These are phyloP conservation scores for Cymodocea nodosa DNA, from an alignment of 116 monocot genomes.

Conservation along the genomic window DNA sequence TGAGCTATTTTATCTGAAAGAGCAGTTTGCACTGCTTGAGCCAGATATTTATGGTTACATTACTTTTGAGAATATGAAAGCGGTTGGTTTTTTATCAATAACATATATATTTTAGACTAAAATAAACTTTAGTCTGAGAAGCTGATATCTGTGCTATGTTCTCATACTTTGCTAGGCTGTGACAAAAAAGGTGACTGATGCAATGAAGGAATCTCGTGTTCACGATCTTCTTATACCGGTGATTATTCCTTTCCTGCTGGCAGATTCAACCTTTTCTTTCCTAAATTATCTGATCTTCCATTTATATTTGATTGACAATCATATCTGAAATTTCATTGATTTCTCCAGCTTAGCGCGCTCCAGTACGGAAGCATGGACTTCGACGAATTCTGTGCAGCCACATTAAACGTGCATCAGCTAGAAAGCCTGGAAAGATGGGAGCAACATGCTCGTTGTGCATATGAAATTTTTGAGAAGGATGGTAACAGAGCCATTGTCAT, in stretches of 20 bases:
- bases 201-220: conserved; percentile 83
- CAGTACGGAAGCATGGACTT: conserved; percentile 59
- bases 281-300: background rate
- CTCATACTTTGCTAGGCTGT: conserved; percentile 33
- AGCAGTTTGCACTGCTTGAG: conserved; percentile 69
- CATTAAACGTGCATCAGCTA: conserved; percentile 54
- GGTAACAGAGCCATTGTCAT: conserved; percentile 68
- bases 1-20: conserved; percentile 71
- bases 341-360: conserved; percentile 46
- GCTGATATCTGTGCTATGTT: background rate
- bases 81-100: conserved; percentile 30
- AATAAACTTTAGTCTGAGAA: background rate
- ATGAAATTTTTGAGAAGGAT: conserved; percentile 74
- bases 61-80: conserved; percentile 68
- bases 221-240: conserved; percentile 74
- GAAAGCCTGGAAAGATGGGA: conserved; percentile 65
- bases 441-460: conserved; percentile 52
- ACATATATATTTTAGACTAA: no score
- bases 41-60: conserved; percentile 82
- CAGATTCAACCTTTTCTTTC: background rate
- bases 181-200: conserved; percentile 64
- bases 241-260: conserved; percentile 3
- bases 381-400: conserved; percentile 64
- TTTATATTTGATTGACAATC: background rate
- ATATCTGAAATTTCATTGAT: background rate